Evolutionary conservation across 192 early-diverging fungal genomes (phyloP).

Genomic region (Coemansia sp.): DNA sequence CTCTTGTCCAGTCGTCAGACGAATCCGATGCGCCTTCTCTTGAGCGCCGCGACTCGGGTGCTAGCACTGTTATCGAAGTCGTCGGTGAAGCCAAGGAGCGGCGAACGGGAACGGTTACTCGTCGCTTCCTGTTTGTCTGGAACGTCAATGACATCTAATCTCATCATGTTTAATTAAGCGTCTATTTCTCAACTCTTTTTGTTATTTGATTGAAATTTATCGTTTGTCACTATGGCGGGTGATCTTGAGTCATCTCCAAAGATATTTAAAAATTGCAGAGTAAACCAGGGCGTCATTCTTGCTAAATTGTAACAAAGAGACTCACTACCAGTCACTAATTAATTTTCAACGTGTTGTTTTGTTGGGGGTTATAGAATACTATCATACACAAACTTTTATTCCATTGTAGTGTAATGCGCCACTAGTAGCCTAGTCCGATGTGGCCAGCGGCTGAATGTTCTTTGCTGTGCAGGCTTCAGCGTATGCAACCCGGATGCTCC

Average conservation of each 20-base stretch:
- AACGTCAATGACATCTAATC: constrained; percentile 35
- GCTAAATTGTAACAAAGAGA: too few species aligned
- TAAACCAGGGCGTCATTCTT: too few species aligned
- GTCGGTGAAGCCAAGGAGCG: constrained; percentile 45
- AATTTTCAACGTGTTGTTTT: too few species aligned
- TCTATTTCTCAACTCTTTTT: too few species aligned
- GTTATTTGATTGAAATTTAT: too few species aligned
- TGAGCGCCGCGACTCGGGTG: constrained; percentile 28
- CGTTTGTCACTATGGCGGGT: too few species aligned
- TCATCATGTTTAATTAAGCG: neutral
- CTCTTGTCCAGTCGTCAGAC: constrained; percentile 2
- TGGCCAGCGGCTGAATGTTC: constrained; percentile 14
- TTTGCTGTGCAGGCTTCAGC: constrained; percentile 21
- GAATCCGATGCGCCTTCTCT: neutral
- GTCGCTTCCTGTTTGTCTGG: constrained; percentile 52
- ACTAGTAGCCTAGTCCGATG: neutral
- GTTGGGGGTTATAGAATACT: too few species aligned
- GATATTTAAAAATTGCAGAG: too few species aligned
- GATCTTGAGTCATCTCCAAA: too few species aligned
- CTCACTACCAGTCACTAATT: too few species aligned
- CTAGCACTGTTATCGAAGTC: constrained; percentile 42
- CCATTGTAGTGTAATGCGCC: too few species aligned
- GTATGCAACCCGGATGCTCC: constrained; percentile 29
- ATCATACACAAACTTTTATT: too few species aligned
- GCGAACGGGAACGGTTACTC: constrained; percentile 44